These are phyloP conservation scores for Erysimum cheiranthoides DNA, from an alignment of 345 rosid genomes.

Conservation along the genomic window DNA sequence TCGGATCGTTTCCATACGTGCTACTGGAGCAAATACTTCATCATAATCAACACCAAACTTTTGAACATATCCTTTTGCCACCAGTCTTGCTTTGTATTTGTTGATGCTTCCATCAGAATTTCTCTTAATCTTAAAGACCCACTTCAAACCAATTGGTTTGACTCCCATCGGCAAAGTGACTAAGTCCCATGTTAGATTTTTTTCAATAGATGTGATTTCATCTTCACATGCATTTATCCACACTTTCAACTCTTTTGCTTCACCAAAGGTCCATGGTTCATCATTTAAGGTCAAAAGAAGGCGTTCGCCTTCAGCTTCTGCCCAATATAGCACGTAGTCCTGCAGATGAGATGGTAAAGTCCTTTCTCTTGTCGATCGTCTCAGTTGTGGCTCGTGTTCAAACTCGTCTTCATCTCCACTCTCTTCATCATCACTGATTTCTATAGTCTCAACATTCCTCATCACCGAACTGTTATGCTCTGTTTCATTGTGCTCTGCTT, in stretches of 20 bases:
- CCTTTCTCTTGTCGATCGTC: background rate
- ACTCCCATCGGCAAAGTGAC: background rate
- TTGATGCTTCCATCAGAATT: background rate
- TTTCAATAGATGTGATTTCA: accelerated
- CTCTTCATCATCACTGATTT: too few relatives aligned
- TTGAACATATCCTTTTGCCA: background rate
- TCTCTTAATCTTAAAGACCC: background rate
- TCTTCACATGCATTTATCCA: background rate
- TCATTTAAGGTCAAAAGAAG: accelerated
- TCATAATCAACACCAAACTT: background rate
- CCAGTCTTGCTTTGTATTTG: background rate
- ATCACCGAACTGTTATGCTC: too few relatives aligned
- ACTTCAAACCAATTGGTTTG: background rate
- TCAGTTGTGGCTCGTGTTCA: accelerated
- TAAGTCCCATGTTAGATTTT: background rate
- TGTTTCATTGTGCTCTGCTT: too few relatives aligned
- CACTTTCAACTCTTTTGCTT: background rate
- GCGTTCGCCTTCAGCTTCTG: accelerated
- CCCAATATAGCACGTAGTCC: background rate
- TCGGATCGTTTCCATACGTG: background rate
- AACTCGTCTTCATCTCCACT: background rate
- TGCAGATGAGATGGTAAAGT: background rate
- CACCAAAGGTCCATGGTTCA: background rate
- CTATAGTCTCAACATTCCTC: too few relatives aligned
- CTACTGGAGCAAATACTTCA: background rate